These are phyloP conservation scores for Pyricularia sp. DNA, from an alignment of 2,329 filamentous ascomycete species.

Conservation along the genomic window DNA sequence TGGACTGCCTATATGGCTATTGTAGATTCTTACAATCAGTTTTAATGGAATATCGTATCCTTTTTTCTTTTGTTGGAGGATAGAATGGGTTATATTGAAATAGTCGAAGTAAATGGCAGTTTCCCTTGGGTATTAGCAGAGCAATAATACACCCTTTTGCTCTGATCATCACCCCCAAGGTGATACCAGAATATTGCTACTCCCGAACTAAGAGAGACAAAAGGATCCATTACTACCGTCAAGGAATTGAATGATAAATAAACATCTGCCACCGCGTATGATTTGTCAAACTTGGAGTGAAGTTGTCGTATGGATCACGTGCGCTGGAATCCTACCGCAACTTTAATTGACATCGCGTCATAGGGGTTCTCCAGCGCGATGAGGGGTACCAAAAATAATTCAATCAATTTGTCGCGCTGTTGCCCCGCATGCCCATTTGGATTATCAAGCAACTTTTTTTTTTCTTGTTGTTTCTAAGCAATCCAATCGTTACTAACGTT, in stretches of 20 bases:
- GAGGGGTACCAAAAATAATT: background rate
- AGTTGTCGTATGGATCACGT: background rate
- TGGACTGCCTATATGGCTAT: too few relatives aligned
- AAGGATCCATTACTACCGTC: background rate
- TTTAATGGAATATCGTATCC: too few relatives aligned
- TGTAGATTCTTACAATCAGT: too few relatives aligned
- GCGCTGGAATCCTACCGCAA: background rate
- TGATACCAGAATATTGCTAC: too few relatives aligned
- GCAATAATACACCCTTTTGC: too few relatives aligned
- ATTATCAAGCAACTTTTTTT: constrained; percentile 1
- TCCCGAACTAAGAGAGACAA: too few relatives aligned
- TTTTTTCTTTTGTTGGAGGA: too few relatives aligned
- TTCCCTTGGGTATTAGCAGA: too few relatives aligned
- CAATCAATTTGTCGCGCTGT: background rate
- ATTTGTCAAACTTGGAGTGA: background rate
- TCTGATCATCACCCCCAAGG: too few relatives aligned
- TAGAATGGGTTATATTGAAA: too few relatives aligned
- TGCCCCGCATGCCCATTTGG: background rate
- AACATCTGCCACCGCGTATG: background rate
- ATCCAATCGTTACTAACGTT: background rate
- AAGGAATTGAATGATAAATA: background rate
- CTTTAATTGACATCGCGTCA: background rate
- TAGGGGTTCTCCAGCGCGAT: background rate
- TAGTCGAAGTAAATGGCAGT: too few relatives aligned
- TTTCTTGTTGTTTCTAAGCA: background rate